A percentile compares a stretch with the other conserved stretches of the same genome.
Conservation (phyloP, 2,329 filamentous ascomycete species). For the Diplodia corticola region DNA sequence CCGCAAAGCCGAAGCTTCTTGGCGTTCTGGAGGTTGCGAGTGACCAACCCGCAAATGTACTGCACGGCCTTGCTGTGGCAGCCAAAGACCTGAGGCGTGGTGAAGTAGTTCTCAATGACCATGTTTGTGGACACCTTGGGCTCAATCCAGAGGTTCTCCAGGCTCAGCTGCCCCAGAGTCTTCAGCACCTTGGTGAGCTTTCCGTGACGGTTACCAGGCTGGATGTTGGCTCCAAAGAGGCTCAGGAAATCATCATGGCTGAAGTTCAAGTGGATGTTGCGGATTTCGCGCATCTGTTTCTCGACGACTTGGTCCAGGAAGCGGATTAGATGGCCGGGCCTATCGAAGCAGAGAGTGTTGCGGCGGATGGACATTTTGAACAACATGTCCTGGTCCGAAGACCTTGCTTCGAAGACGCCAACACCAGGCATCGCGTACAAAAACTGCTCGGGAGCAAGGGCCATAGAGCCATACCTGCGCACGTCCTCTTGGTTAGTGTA, state of each 20-base stretch:
- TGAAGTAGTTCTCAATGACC: neutral
- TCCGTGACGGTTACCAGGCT: neutral
- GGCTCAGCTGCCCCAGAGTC: neutral
- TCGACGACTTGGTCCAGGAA: neutral
- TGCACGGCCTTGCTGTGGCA: neutral
- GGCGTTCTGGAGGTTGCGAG: neutral
- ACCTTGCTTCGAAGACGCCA: neutral
- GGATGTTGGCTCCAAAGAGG: neutral
- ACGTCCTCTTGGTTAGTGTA: too few relatives aligned
- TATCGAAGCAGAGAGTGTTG: neutral
- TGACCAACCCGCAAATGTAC: neutral
- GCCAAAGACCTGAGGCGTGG: neutral
- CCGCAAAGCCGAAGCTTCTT: neutral
- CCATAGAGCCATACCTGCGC: neutral
- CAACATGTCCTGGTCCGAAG: neutral
- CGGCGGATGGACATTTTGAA: neutral
- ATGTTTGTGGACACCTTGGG: neutral
- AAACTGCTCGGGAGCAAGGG: neutral
- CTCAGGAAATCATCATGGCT: neutral
- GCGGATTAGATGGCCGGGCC: neutral
- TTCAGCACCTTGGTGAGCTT: neutral
- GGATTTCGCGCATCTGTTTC: neutral
- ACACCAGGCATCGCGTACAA: neutral
- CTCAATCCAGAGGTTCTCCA: neutral
- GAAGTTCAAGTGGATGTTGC: neutral